A percentile compares a stretch with the other conserved stretches of the same genome.
These are phyloP conservation scores for Quercus glauca DNA, from an alignment of 306 rosid genomes.

Conservation along the genomic window DNA sequence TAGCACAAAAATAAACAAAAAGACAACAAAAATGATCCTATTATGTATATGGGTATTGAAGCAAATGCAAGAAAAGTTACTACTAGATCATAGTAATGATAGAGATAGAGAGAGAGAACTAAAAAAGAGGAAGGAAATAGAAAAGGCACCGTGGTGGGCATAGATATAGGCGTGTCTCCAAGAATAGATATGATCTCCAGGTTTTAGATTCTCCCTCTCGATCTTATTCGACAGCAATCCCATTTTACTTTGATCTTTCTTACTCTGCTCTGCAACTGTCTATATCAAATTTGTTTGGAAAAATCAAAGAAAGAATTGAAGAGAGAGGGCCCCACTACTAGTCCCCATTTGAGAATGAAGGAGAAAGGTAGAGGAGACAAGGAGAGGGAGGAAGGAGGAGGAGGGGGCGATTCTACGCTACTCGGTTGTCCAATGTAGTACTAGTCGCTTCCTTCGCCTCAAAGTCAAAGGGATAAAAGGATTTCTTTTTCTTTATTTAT, in stretches of 20 bases:
- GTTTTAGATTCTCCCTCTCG: slow-evolving; percentile 37
- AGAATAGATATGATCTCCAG: slow-evolving; percentile 80
- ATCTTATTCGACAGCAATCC: slow-evolving; percentile 64
- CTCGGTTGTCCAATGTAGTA: background rate
- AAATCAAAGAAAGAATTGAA: background rate
- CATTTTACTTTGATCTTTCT: slow-evolving; percentile 29
- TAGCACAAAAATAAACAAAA: slow-evolving; percentile 1
- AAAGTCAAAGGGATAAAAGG: background rate
- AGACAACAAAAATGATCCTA: background rate
- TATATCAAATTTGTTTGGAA: background rate
- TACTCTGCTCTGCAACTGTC: background rate
- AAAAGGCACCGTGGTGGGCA: slow-evolving; percentile 68
- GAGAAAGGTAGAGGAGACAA: background rate
- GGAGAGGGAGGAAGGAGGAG: background rate
- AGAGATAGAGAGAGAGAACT: background rate
- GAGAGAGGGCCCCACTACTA: too few relatives aligned
- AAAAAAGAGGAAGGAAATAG: background rate
- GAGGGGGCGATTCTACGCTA: background rate
- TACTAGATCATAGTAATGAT: background rate
- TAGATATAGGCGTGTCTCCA: slow-evolving; percentile 69
- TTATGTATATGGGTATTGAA: background rate
- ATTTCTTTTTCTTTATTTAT: too few relatives aligned
- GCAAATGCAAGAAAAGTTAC: background rate
- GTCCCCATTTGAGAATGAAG: too few relatives aligned
- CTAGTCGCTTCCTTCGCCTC: slow-evolving; percentile 10